phyloP scores from a whole-genome alignment of 2,329 filamentous ascomycete genomes.

The Penicillium sp. region DNA sequence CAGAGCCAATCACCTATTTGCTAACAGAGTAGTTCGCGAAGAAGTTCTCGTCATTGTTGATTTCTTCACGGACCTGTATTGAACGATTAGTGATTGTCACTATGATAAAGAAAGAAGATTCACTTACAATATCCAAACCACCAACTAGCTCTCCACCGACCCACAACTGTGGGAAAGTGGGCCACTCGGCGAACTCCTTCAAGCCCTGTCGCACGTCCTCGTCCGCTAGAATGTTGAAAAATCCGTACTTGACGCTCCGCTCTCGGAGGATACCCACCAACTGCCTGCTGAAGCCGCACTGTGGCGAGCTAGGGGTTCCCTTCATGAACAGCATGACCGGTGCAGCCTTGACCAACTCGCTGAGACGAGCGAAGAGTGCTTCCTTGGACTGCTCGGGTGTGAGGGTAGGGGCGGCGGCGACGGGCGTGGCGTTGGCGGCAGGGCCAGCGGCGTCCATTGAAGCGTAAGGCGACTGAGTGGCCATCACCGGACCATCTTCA shows the following conservation, averaged over 20 bases:
- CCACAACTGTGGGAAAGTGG: constrained; percentile 95
- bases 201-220: constrained; percentile 95
- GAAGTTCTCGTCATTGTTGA: constrained; percentile 80
- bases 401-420: constrained; percentile 23
- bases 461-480: constrained; percentile 30
- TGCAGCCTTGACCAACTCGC: constrained; percentile 86
- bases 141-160: constrained; percentile 87
- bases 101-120: background rate
- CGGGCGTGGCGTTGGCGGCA: constrained; percentile 23
- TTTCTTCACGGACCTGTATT: constrained; percentile 83
- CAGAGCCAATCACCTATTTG: constrained; percentile 23
- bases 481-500: constrained; percentile 31
- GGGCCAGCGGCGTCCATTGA: constrained; percentile 21
- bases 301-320: constrained; percentile 81
- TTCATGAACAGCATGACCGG: constrained; percentile 99
- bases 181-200: constrained; percentile 98
- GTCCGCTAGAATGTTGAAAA: constrained; percentile 98
- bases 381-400: constrained; percentile 68
- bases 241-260: constrained; percentile 90
- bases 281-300: constrained; percentile 92
- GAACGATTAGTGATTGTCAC: constrained; percentile 13
- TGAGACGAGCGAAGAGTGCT: constrained; percentile 77
- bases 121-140: constrained; percentile 89
- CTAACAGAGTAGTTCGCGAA: constrained; percentile 67
- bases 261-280: constrained; percentile 84